Base-by-base conservation (phyloP, 2,329 filamentous ascomycete genomes). In the Clarireedia monteithiana region DNA sequence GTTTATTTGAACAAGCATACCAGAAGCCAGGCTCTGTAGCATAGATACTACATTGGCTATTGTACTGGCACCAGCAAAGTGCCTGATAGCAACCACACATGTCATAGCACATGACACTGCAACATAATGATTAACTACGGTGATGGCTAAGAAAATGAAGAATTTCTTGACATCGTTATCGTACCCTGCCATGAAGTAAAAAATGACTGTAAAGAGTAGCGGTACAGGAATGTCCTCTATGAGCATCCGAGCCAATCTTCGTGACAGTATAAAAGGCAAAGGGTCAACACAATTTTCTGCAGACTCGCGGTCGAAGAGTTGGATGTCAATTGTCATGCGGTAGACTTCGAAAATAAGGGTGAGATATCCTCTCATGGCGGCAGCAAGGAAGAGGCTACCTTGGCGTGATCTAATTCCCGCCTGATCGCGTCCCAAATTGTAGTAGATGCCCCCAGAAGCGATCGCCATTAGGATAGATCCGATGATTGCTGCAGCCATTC, bases 281-380 rank as follows among this genome's bases (percentile, higher is more conserved):
- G 17, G 15, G 10, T 10, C 20, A 10, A 10, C 17, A 10, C 15
- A 15, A 1, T 77, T 78, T 68, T 82, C 79, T 44, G 74, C 73
- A 23, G 75, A 71, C 59, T 82, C 79, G 57, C 80, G 75, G 58
- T 82, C 79, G 62, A 81, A 82, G 2, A 81, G 65, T 59, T 74
- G 73, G 52, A 82, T 81, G 56, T 82, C 79, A 24, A 76, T 73
- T 0, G 76, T 80, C 27, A 82, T 66, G 14, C 79, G 73, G 59
- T 79, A 82, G 2, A 73, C 78, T 65, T 82, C 79, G 58, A 78
- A 82, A 1, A 81, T 68, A 3, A 82, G 67, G 48, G 81, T 76
- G 3, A 82, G 70, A 62, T 82, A 82, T 4, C 77, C 77, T 60
- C 82, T 79, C 14, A 82, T 69, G 24, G 75, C 76, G 30, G 77